Percentiles rank a stretch among this genome's conserved stretches.
These are phyloP conservation scores for Tothia fuscella DNA, from an alignment of 2,329 filamentous ascomycete species.

Conservation along the genomic window DNA sequence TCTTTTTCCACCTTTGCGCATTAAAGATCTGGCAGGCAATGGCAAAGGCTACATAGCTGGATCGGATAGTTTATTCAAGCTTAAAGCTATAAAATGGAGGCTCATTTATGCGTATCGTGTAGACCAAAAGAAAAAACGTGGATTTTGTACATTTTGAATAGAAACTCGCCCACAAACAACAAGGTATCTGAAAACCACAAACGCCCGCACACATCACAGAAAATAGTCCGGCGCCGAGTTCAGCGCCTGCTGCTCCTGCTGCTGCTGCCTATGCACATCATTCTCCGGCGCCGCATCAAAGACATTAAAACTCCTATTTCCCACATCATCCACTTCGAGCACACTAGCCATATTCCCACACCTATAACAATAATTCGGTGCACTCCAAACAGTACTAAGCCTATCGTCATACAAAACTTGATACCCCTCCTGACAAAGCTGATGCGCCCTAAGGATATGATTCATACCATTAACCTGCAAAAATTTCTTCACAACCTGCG, in stretches of 20 bases:
- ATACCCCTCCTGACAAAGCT: conserved; percentile 95
- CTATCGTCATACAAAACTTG: conserved; percentile 93
- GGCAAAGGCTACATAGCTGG: no score
- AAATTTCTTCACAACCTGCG: conserved; percentile 97
- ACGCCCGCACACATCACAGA: conserved; percentile 36
- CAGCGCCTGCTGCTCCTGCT: conserved; percentile 59
- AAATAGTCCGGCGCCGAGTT: conserved; percentile 61
- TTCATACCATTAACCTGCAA: conserved; percentile 95
- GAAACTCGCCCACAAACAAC: no score
- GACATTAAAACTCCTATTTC: conserved; percentile 93
- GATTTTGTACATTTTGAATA: no score
- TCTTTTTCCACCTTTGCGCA: no score
- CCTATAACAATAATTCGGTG: conserved; percentile 68
- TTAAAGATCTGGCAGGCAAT: no score
- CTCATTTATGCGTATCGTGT: no score
- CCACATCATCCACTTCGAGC: conserved; percentile 84
- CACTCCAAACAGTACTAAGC: conserved; percentile 90
- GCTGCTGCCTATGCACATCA: conserved; percentile 70
- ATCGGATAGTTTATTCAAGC: no score
- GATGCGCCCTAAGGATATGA: conserved; percentile 94
- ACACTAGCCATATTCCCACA: conserved; percentile 98
- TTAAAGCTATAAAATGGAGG: no score
- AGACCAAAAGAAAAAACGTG: no score
- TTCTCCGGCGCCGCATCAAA: conserved; percentile 96
- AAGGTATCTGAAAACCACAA: neutral